Evolutionary conservation across 2,329 filamentous ascomycete genomes (phyloP).

Genomic region (Metarhizium humberi): DNA sequence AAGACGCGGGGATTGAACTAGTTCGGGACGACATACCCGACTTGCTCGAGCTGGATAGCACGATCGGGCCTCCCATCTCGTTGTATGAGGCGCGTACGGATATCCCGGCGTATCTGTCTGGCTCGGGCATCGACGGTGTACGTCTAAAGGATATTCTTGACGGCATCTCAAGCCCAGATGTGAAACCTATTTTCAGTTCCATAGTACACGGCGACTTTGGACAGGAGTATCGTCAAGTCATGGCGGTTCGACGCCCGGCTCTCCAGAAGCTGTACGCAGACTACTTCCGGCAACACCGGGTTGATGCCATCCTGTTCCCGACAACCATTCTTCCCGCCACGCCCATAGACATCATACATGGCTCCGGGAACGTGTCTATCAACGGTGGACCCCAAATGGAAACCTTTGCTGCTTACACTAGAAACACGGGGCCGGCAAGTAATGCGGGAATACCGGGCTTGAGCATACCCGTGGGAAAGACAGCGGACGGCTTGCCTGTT

Average conservation of each 20-base stretch:
- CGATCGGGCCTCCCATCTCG: constrained; percentile 3
- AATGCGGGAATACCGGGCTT: constrained; percentile 11
- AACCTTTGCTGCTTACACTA: constrained; percentile 7
- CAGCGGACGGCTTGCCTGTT: constrained; percentile 5
- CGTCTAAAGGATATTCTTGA: constrained; percentile 3
- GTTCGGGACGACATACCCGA: constrained; percentile 9
- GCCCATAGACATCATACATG: constrained; percentile 6
- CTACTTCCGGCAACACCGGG: constrained; percentile 5
- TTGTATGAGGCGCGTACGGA: constrained; percentile 7
- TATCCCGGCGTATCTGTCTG: constrained; percentile 7
- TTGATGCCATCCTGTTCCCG: constrained; percentile 10
- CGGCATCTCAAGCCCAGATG: constrained; percentile 5
- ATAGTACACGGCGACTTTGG: constrained; percentile 3
- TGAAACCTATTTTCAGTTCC: background rate
- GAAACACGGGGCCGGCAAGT: constrained; percentile 8
- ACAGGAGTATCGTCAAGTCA: constrained; percentile 4
- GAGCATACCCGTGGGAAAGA: constrained; percentile 9
- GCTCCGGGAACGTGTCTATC: constrained; percentile 9
- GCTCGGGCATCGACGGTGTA: constrained; percentile 2
- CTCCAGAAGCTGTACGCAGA: constrained; percentile 8
- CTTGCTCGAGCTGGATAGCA: constrained; percentile 5
- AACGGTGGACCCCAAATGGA: constrained; percentile 9
- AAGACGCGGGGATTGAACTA: constrained; percentile 6
- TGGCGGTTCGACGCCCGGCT: constrained; percentile 9
- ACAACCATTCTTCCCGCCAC: constrained; percentile 10